Conservation (phyloP, 2,329 filamentous ascomycete species). For the Coniochaeta ligniaria region DNA sequence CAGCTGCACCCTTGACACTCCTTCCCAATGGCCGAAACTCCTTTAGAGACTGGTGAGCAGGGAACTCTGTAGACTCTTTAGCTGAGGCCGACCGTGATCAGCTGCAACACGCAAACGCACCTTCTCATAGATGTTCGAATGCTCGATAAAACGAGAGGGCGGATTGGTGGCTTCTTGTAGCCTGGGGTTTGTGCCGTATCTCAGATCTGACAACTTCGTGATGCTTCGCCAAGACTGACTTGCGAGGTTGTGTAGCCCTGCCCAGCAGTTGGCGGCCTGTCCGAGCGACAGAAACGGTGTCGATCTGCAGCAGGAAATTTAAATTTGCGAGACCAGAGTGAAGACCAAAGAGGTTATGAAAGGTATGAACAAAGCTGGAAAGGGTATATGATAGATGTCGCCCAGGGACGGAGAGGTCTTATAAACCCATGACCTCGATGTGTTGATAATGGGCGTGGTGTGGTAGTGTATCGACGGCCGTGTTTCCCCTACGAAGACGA, state of each 20-base stretch:
- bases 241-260: slow-evolving; percentile 2
- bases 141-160: not conserved
- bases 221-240: slow-evolving; percentile 1
- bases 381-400: not conserved
- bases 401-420: not conserved
- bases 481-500: not conserved
- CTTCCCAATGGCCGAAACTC: not conserved
- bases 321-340: not conserved
- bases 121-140: not conserved
- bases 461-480: not conserved
- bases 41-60: not conserved
- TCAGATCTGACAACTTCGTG: slow-evolving; percentile 1
- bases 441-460: not conserved
- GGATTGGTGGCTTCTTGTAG: not conserved
- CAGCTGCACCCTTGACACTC: not conserved
- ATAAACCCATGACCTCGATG: not conserved
- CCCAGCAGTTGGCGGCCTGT: not conserved
- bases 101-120: not conserved
- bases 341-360: not conserved
- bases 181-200: not conserved
- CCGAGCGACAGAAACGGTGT: not conserved
- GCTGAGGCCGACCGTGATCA: not conserved
- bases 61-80: not conserved
- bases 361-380: not conserved
- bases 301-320: not conserved